These are phyloP conservation scores for Escovopsis sp. DNA, from an alignment of 2,329 filamentous ascomycete genomes.

Conservation along the genomic window DNA sequence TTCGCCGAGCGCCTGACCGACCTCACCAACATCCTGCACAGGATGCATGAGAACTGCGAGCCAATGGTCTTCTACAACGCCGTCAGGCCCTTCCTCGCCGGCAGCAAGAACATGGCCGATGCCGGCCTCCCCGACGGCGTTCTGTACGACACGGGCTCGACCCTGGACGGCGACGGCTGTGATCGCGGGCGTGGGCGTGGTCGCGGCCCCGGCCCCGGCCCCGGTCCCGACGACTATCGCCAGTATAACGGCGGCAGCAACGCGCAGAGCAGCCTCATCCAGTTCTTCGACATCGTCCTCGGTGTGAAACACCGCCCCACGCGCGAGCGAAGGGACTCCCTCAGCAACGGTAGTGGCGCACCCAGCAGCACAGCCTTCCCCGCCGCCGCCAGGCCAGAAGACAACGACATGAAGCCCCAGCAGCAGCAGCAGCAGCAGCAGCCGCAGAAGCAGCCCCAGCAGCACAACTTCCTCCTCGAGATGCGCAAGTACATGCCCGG, in stretches of 20 bases:
- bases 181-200: too few relatives aligned
- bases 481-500: conserved; percentile 98
- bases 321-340: conserved; percentile 47
- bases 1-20: conserved; percentile 86
- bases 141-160: conserved; percentile 67
- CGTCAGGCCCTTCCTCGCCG: conserved; percentile 89
- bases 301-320: conserved; percentile 85
- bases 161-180: too few relatives aligned
- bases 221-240: conserved; percentile 41
- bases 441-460: conserved; percentile 21
- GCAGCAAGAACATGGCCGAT: conserved; percentile 94
- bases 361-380: conserved; percentile 62
- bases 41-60: conserved; percentile 93
- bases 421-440: conserved; percentile 22
- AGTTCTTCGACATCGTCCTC: conserved; percentile 90
- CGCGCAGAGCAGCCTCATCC: conserved; percentile 89
- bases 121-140: conserved; percentile 80
- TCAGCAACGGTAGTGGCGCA: conserved; percentile 28
- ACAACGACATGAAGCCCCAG: conserved; percentile 33
- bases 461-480: conserved; percentile 83
- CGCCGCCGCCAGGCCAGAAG: too few relatives aligned
- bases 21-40: conserved; percentile 58
- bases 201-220: too few relatives aligned
- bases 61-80: conserved; percentile 90
- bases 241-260: conserved; percentile 93